phyloP scores from a whole-genome alignment of 2,329 filamentous ascomycete genomes.

The Diplocarpon rosae region DNA sequence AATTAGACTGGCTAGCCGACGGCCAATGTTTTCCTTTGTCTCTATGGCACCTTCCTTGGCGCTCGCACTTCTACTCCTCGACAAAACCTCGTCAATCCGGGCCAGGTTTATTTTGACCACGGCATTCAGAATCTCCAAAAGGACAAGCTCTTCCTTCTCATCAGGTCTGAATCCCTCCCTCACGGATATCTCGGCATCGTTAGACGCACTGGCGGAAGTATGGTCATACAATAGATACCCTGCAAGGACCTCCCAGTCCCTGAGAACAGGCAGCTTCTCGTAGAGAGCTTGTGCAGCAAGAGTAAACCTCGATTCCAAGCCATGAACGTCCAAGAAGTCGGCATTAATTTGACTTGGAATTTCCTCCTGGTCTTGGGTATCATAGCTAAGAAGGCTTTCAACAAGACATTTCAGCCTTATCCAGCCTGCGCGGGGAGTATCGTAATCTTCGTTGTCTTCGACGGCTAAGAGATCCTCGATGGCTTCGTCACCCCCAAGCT shows the following conservation, averaged over 20 bases:
- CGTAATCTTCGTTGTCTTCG: conserved; percentile 63
- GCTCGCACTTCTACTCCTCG: conserved; percentile 39
- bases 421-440: conserved; percentile 72
- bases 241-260: conserved; percentile 78
- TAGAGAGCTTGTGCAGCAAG: conserved; percentile 79
- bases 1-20: conserved; percentile 67
- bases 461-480: conserved; percentile 65
- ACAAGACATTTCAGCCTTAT: conserved; percentile 84
- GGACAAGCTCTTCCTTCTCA: conserved; percentile 60
- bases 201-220: conserved; percentile 50
- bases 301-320: conserved; percentile 70
- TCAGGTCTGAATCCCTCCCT: conserved; percentile 22
- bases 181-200: conserved; percentile 50
- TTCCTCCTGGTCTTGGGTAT: conserved; percentile 54
- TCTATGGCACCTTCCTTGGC: conserved; percentile 53
- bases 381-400: conserved; percentile 73
- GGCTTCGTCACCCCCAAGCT: conserved; percentile 68
- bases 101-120: conserved; percentile 66
- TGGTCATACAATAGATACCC: conserved; percentile 92
- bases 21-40: conserved; percentile 65
- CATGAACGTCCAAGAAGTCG: conserved; percentile 44
- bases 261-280: conserved; percentile 68
- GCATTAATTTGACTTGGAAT: conserved; percentile 37
- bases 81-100: conserved; percentile 48
- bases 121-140: conserved; percentile 79